Evolutionary conservation across 495 filamentous ascomycete genomes (phyloP), one percentile per base, ranked within the genome.

Genomic region (Penicillium lividum): DNA sequence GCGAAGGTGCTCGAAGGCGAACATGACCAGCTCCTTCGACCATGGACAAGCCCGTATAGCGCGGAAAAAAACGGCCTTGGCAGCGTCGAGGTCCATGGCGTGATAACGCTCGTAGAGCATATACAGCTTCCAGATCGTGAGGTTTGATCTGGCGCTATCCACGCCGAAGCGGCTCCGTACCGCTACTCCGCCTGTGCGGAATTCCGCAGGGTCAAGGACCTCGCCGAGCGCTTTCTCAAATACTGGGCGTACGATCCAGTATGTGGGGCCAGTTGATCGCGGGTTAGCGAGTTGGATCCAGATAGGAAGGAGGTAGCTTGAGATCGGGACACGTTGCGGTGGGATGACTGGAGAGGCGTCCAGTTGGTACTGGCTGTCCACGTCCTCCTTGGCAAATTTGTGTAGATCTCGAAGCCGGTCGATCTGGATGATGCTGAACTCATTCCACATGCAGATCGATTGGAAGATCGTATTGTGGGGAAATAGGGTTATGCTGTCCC

Each of bases 401-500:
- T 47, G 10, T 8, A 87, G 75, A 6, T 77, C 77, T 22, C 89
- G 83, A 42, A 94, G 80, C 34, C 87, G 87, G 61, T 93, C 88
- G 56, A 89, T 81, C 57, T 96, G 82, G 34, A 82, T 84, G 18
- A 89, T 77, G 5, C 84, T 79, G 13, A 83, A 72, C 63, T 91
- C 84, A 63, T 88, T 85, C 86, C 86, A 92, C 9, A 82, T 77
- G 68, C 86, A 87, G 13, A 93, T 75, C 15, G 81, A 74, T 51
- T 93, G 80, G 60, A 97, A 88, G 36, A 92, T 80, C 2, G 87
- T 90, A 75, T 96, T 97, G 30, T 80, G 75, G 0, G 92, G 92
- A 70, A 89, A 96, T 10, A 76, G 62, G 4, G 58, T 52, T 31
- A 94, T 71, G 59, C 85, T 87, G 29, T 82, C 67, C 6, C 73